Conservation (phyloP, 495 filamentous ascomycete species). For the Penicillium cinerascens region DNA sequence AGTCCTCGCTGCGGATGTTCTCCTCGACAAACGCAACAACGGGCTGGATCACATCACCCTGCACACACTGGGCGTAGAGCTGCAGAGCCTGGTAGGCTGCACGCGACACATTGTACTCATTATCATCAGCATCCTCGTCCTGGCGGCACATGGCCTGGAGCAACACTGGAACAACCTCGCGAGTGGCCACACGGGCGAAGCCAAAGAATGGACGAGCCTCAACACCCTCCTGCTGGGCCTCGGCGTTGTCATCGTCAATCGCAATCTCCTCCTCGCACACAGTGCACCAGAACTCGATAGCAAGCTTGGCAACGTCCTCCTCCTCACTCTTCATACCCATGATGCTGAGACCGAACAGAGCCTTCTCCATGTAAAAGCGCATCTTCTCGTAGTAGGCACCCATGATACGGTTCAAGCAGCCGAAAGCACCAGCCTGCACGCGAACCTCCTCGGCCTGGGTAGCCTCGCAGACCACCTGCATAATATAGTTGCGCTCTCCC, state of each 20-base stretch:
- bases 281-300: constrained; percentile 99
- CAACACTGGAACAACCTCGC: constrained; percentile 89
- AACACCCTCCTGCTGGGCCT: constrained; percentile 67
- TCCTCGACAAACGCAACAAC: constrained; percentile 87
- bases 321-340: constrained; percentile 98
- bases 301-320: constrained; percentile 95
- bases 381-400: constrained; percentile 97
- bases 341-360: constrained; percentile 95
- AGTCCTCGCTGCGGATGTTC: constrained; percentile 85
- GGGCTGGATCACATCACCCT: constrained; percentile 70
- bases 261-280: constrained; percentile 97
- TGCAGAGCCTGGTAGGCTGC: constrained; percentile 96
- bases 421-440: constrained; percentile 93
- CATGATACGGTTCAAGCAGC: constrained; percentile 98
- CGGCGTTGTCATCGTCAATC: constrained; percentile 93
- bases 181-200: constrained; percentile 83
- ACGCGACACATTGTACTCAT: constrained; percentile 94
- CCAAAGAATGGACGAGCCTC: constrained; percentile 87
- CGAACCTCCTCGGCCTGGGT: constrained; percentile 85
- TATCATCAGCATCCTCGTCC: constrained; percentile 92
- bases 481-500: constrained; percentile 98
- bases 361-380: constrained; percentile 99
- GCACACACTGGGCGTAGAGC: constrained; percentile 89
- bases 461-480: constrained; percentile 99
- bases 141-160: constrained; percentile 87